A percentile compares a stretch with the other conserved stretches of the same genome.
phyloP scores from a whole-genome alignment of 257 asterid species.

The Ligustrum vulgare region DNA sequence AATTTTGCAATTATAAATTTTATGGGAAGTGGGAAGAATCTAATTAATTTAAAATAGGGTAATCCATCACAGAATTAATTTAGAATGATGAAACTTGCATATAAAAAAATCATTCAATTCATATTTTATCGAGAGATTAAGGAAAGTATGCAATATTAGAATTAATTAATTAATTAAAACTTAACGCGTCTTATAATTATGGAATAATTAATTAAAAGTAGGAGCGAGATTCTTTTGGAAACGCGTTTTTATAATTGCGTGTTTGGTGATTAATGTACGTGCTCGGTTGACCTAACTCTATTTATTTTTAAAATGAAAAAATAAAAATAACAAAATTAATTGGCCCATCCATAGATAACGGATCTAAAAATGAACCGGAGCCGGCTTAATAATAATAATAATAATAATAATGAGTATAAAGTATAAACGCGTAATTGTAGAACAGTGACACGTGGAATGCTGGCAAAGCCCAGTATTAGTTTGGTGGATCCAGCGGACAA shows the following conservation, averaged over 20 bases:
- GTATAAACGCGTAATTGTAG: slow-evolving; percentile 2
- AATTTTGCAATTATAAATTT: not conserved
- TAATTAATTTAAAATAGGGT: too few species aligned
- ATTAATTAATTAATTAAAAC: not conserved
- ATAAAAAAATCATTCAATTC: too few species aligned
- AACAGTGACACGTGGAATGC: not conserved
- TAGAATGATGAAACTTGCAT: too few species aligned
- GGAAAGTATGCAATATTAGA: not conserved
- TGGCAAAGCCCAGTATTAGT: not conserved
- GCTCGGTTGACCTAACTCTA: not conserved
- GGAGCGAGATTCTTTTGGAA: not conserved
- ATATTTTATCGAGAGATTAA: too few species aligned
- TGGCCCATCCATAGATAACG: not conserved
- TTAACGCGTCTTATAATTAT: not conserved
- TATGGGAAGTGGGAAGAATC: not conserved
- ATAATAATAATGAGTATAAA: too few species aligned
- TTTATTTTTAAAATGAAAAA: not conserved
- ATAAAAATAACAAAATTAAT: not conserved
- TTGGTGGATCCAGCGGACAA: not conserved
- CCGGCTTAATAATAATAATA: too few species aligned
- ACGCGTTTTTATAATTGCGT: slow-evolving; percentile 44
- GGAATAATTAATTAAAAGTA: not conserved
- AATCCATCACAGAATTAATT: too few species aligned
- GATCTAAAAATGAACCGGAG: not conserved
- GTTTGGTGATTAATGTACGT: slow-evolving; percentile 6